These are phyloP conservation scores for Mycena olivaceomarginata DNA, from an alignment of 768 basidiomycete genomes.

Conservation along the genomic window DNA sequence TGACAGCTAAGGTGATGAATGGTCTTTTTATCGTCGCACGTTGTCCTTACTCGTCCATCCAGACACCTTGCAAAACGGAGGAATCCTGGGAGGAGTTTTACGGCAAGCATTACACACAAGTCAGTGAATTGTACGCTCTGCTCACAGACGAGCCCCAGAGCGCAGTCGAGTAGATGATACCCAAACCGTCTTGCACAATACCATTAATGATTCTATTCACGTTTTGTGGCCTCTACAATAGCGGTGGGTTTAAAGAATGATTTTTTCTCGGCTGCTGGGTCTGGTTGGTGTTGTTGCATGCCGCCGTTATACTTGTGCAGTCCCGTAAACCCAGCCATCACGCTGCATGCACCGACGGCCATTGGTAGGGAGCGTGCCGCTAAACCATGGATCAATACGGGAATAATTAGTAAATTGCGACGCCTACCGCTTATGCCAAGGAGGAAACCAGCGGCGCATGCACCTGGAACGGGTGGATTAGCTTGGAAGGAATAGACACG, in stretches of 20 bases:
- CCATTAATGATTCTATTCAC: slow-evolving; percentile 25
- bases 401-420: background rate
- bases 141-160: slow-evolving; percentile 31
- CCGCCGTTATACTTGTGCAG: slow-evolving; percentile 86
- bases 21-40: background rate
- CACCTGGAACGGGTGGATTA: slow-evolving; percentile 58
- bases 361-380: slow-evolving; percentile 90
- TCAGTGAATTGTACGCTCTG: slow-evolving; percentile 63
- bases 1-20: slow-evolving; percentile 67
- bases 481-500: background rate
- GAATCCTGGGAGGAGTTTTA: slow-evolving; percentile 73
- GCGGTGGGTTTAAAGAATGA: slow-evolving; percentile 86
- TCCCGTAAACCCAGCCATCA: slow-evolving; percentile 88
- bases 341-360: slow-evolving; percentile 86
- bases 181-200: slow-evolving; percentile 29
- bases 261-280: slow-evolving; percentile 70
- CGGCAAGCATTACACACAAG: slow-evolving; percentile 61
- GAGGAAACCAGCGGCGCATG: slow-evolving; percentile 95
- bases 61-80: slow-evolving; percentile 65
- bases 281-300: slow-evolving; percentile 66
- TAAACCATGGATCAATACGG: slow-evolving; percentile 25
- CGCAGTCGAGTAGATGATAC: slow-evolving; percentile 25
- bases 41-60: slow-evolving; percentile 8
- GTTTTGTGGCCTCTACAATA: slow-evolving; percentile 36
- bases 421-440: slow-evolving; percentile 88